These are phyloP conservation scores for Athelia psychrophila DNA, from an alignment of 1,284 basidiomycete species.

Conservation along the genomic window DNA sequence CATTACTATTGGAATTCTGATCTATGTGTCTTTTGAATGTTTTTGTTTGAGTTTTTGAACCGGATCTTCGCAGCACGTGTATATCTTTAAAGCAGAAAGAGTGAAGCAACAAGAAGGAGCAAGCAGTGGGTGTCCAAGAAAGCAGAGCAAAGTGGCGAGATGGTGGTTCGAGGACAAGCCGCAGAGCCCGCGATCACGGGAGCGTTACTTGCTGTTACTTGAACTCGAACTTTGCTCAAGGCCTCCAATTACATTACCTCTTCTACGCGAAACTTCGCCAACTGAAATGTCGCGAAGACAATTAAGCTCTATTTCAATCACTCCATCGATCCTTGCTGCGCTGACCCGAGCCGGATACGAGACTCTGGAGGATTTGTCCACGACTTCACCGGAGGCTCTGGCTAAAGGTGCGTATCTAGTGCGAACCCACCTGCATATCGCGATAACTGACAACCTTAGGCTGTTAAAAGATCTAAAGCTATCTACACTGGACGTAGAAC, in stretches of 20 bases:
- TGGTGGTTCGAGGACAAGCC: slow-evolving; percentile 1
- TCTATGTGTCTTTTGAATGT: too few species aligned
- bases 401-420: slow-evolving; percentile 36
- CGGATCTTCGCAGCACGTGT: too few species aligned
- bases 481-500: neutral
- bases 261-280: too few species aligned
- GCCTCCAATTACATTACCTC: too few species aligned
- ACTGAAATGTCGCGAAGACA: slow-evolving; percentile 22
- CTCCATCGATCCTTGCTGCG: slow-evolving; percentile 35
- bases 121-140: neutral
- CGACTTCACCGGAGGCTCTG: slow-evolving; percentile 36
- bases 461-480: too few species aligned
- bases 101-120: neutral
- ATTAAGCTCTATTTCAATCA: slow-evolving; percentile 35
- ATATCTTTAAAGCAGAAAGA: neutral
- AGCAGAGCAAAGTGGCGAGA: neutral
- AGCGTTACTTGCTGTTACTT: neutral
- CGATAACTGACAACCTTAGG: too few species aligned
- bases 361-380: slow-evolving; percentile 41
- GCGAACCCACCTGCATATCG: neutral
- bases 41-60: too few species aligned
- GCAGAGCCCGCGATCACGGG: neutral
- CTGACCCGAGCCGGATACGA: slow-evolving; percentile 50
- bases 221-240: too few species aligned
- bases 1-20: neutral